Conservation (phyloP, 768 basidiomycete genomes). For the Mycena sanguinolenta region DNA sequence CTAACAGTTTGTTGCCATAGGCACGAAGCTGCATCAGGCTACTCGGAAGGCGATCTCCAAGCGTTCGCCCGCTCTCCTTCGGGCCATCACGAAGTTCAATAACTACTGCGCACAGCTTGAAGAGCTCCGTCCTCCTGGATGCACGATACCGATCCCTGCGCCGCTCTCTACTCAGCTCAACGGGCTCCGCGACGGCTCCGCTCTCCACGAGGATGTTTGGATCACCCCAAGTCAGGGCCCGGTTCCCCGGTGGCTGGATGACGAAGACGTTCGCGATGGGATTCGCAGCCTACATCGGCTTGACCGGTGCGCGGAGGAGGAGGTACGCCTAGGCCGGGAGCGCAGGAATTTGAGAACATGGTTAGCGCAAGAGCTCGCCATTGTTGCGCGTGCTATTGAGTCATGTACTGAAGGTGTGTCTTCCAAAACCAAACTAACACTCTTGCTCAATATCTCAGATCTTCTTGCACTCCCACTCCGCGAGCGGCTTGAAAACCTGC, state of each 20-base stretch:
- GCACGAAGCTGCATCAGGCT: not conserved
- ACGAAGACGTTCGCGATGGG: not conserved
- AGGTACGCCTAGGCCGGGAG: not conserved
- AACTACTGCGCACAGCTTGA: not conserved
- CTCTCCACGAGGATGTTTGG: not conserved
- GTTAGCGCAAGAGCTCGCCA: not conserved
- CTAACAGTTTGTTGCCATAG: not conserved
- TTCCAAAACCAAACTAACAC: not conserved
- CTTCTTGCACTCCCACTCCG: too few relatives aligned
- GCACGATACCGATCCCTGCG: not conserved
- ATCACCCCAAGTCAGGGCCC: not conserved
- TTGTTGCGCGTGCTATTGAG: not conserved
- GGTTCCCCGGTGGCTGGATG: not conserved
- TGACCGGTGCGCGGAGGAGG: not conserved
- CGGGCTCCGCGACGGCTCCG: not conserved
- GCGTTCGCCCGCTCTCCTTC: not conserved
- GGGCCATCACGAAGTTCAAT: not conserved
- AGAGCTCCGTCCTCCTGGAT: not conserved
- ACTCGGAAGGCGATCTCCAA: not conserved
- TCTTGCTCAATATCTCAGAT: too few relatives aligned
- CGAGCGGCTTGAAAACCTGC: too few relatives aligned
- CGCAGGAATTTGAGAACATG: not conserved
- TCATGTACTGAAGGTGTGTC: not conserved
- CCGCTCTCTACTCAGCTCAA: not conserved
- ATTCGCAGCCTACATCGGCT: not conserved